Evolutionary conservation across 1,284 basidiomycete genomes (phyloP), one percentile per base, ranked within the genome.

Genomic region (Trametes sp.): DNA sequence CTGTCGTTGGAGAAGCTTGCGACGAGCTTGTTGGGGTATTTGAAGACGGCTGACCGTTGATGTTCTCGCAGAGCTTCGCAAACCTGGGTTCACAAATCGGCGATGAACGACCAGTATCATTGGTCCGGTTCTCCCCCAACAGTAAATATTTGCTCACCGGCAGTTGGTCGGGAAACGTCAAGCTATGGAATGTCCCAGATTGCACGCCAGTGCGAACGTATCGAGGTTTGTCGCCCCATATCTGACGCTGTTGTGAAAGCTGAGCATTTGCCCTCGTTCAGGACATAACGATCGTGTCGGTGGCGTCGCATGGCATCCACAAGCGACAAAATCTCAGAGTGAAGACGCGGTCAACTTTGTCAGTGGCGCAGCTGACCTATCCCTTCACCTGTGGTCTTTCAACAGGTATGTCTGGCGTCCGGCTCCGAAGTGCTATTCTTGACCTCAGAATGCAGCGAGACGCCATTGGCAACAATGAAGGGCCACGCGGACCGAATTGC

Each of bases 71-170:
- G 93, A 92, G 89, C 74, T 96, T 93, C 76, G 85, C 90, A 51
- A 97, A 95, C 71, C 86, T 98, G 49, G 98, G 98, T 28, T 98
- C 97, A 0, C 98, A 99, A 83, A 95, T 98, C 69, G 97, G 96
- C 54, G 98, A 98, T 74, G 95, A 98, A 67, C 86, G 98, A 53
- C 96, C 97, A 1, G 87, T 99, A 65, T 93, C 95, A 1, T 90
- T 94, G 78, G 94, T 98, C 31, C 90, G 98, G 26, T 99, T 99
- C 76, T 90, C 97, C 1, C 98, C 98, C 5, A 92, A 98, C 74
- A 92, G 91, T 68, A 78, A 93, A 72, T 84, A 94, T 49, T 83
- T 99, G 29, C 93, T 95, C 1, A 98, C 97, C 0, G 95, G 92
- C 4, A 95, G 94, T 69, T 99, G 98, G 98, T 94, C 96, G 13